Base-by-base conservation (phyloP, 139 green algal species). In the Asterochloris erici region DNA sequence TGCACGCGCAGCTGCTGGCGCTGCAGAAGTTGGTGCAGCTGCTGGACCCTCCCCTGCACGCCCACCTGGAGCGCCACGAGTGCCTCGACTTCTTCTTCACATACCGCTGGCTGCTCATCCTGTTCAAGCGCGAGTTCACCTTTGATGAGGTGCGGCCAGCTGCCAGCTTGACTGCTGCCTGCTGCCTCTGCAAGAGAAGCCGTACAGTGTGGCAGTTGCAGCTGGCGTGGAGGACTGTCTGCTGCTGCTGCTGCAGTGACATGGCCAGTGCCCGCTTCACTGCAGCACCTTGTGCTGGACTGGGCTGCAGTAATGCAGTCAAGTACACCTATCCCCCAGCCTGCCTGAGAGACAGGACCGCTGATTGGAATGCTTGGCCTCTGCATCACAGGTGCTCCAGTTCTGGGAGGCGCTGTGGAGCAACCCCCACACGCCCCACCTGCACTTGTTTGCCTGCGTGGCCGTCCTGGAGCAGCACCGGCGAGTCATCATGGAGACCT, bases 371-470 rank as follows among this genome's bases (percentile, higher is more conserved):
- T 54, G 38, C 38, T 54, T 54, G 38, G 2, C 38, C 38, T 54
- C 38, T 54, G 38, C 38, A 54, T 54, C 24, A 73, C 89, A 97
- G 77, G 92, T 96, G 75, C 82, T 96, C 73, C 81, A 88, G 27
- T 93, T 98, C 77, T 98, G 95, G 95, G 95, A 98, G 88, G 90
- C 89, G n/a, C 85, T 94, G 15, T 98, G 94, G 93, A 86, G 88
- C 16, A 84, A 88, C 69, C 89, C 87, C 73, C 74, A 90, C 62
- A 88, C 84, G 15, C 83, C 84, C 12, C 90, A 98, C 29, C 86
- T 98, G 70, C 94, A 96, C 89, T 87, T 98, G 26, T 98, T 93
- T 89, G 77, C 98, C 28, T 90, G 85, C 47, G 90, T 89, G 15
- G 95, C 94, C 0, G 83, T 97, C 60, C 92, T 98, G 38, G 84